Evolutionary conservation across 345 rosid species (phyloP), one percentile per base, ranked within the genome.

Genomic region (Citrus inodora): DNA sequence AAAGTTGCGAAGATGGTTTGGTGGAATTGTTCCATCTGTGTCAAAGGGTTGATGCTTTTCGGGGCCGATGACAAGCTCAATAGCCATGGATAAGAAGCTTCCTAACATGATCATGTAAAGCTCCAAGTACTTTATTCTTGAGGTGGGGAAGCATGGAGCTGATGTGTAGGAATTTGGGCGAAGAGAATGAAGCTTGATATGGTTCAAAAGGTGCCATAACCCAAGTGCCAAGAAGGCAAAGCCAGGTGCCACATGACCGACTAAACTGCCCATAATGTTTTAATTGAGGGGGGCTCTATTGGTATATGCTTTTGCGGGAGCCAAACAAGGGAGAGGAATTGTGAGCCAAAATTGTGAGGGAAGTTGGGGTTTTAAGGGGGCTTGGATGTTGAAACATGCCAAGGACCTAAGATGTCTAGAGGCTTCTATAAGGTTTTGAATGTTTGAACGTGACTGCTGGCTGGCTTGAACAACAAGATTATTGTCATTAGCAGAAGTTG

Each of bases 1-100:
- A 65, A 92, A 89, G 88, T 95, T 95, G 80, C 87, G 97, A 56
- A 93, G 94, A 82, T 95, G 98, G 84, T 86, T 88, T n/a, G 94
- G 86, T 25, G 98, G 95, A 48, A 93, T 91, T 72, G 98, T 91
- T 42, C 94, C 92, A 60, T 95, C 98, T 0, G 85, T 30, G 80
- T 93, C 95, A 28, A 95, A 84, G 21, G 97, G 98, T 21, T 91
- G 97, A 83, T 93, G 97, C n/a, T 80, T 87, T 65, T 70, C 74
- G 0, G 93, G 98, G 4, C 95, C 90, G 40, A 95, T 84, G 71
- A 95, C 89, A 68, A 95, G 94, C 74, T 95, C 98, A 82, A 92
- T 87, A n/a, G 90, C 83, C 7, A 95, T 76, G 38, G 97, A 95
- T 33, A 91, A 42, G 56, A 84, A 88, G 71, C 88, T 87, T 24